Evolutionary conservation across 2,329 filamentous ascomycete genomes (phyloP).

Genomic region (Phyllosticta capitalensis): DNA sequence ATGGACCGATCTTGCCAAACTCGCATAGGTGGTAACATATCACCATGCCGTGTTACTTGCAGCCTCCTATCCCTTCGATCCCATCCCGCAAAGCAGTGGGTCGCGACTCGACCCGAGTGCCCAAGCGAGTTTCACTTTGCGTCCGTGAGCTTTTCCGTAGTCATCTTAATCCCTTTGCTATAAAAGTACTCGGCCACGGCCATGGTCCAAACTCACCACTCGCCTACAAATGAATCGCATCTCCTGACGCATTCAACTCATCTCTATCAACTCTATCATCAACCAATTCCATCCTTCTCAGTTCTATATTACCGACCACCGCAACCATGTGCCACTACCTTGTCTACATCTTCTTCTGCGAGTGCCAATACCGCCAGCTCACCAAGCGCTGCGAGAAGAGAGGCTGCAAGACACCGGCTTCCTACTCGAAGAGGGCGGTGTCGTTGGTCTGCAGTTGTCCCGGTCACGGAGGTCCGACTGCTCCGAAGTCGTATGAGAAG

Average conservation of each 20-base stretch:
- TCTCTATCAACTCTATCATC: not conserved
- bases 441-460: constrained; percentile 6
- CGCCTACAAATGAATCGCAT: not conserved
- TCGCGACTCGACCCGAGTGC: not conserved
- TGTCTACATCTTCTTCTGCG: constrained; percentile 8
- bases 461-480: constrained; percentile 5
- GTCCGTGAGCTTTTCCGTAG: not conserved
- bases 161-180: not conserved
- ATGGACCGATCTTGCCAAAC: not conserved
- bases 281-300: not conserved
- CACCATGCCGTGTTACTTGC: not conserved
- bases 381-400: not conserved
- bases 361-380: constrained; percentile 6
- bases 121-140: not conserved
- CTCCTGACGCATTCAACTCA: not conserved
- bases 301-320: not conserved
- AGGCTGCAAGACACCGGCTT: not conserved
- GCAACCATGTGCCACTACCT: constrained; percentile 7
- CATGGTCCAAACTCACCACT: not conserved
- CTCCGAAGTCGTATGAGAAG: not conserved
- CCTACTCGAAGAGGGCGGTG: constrained; percentile 3
- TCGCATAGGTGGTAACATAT: not conserved
- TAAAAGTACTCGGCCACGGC: not conserved
- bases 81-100: not conserved
- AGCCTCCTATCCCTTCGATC: not conserved